These are phyloP conservation scores for Pseudodiploospora longispora DNA, from an alignment of 2,329 filamentous ascomycete genomes.

Conservation along the genomic window DNA sequence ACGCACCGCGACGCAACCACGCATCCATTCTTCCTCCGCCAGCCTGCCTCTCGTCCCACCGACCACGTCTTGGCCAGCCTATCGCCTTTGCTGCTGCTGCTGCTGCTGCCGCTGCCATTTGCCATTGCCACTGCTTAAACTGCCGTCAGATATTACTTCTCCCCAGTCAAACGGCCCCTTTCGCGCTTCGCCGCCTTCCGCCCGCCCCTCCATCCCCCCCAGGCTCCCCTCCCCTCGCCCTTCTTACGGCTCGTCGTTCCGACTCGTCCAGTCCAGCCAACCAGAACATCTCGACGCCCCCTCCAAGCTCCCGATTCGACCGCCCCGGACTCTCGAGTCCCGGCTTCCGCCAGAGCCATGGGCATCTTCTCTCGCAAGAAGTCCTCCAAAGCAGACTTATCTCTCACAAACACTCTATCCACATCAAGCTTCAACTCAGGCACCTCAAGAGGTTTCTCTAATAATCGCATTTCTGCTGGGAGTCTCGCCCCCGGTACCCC, in stretches of 20 bases:
- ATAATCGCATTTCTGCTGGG: constrained; percentile 44
- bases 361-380: constrained; percentile 50
- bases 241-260: neutral
- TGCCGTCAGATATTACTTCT: no score
- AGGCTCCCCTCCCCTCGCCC: neutral
- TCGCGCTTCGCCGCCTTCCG: neutral
- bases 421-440: constrained; percentile 45
- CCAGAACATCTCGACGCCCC: neutral
- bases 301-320: neutral
- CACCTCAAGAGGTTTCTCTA: constrained; percentile 33
- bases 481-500: constrained; percentile 39
- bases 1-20: no score
- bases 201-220: constrained; percentile 1
- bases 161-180: neutral
- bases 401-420: constrained; percentile 37
- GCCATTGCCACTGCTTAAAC: no score
- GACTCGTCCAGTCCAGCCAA: neutral
- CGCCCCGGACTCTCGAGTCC: no score
- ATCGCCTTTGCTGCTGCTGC: constrained; percentile 7
- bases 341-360: constrained; percentile 27
- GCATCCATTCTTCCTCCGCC: no score
- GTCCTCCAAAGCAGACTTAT: constrained; percentile 34
- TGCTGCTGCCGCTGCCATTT: no score
- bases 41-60: no score
- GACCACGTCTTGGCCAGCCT: neutral